Base-by-base conservation (phyloP, 306 rosid species). In the Cercis canadensis region DNA sequence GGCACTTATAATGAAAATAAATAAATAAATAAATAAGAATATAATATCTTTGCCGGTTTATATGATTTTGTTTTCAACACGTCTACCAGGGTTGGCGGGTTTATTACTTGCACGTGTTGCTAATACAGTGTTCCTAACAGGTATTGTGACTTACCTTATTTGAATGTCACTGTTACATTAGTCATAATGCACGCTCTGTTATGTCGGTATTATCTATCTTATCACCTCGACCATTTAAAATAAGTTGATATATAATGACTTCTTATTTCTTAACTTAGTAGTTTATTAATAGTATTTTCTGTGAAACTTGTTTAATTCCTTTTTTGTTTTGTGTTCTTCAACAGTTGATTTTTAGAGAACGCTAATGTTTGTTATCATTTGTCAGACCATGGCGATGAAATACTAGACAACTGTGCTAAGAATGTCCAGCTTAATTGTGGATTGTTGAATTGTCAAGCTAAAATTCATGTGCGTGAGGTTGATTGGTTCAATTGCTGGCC, bases 401-500 rank as follows among this genome's bases (percentile, higher is more conserved):
- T 90, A 73, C 96, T 94, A 62, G 84, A 81, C 76, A 94, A 94
- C 79, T 94, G 96, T 82, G 87, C 84, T 12, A 81, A 72, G 75
- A 94, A 90, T 68, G 79, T 90, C 53, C 78, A 68, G 81, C 89
- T 94, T 55, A 90, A 94, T 81, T 72, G 74, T 67, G 84, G 79
- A 70, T 59, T 81, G 50, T 80, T 87, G 72, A 75, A 76, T 70
- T 57, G 53, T 73, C 61, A 61, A 78, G 92, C 86, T 57, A 56
- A 75, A 49, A 69, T 89, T 56, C 68, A 44, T 81, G 90, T 89
- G 18, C 87, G 86, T 16, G 96, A 90, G 56, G 95, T 94, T 68
- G 92, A 94, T 79, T 94, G 98, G 98, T 87, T 82, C 70, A 66
- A 77, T 69, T 68, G 75, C 33, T 94, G 96, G 94, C 98, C 97